Base-by-base conservation (phyloP, 305 asterid genomes). In the Withania somnifera region DNA sequence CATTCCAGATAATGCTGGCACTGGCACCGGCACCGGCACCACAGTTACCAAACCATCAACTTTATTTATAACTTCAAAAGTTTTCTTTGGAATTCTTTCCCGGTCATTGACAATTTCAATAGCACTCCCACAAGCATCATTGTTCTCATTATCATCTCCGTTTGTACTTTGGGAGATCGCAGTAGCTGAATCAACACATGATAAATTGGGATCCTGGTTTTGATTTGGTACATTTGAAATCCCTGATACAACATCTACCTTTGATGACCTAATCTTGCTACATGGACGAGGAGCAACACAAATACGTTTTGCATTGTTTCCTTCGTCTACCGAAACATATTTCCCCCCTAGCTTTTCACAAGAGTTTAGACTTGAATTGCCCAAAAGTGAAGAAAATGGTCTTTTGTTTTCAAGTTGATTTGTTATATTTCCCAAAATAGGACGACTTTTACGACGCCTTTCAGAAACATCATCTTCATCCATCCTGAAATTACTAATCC, bases 341-440 rank as follows among this genome's bases (percentile, higher is more conserved):
- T 76, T 83, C 0, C 32, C 64, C 24, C 47, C 82, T 11, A 53
- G 15, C 20, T 45, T 84, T 80, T 47, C 83, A 14, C 50, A 57
- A 79, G 64, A 34, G 34, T 77, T 83, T 9, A 40, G 24, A 54
- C 53, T 61, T 75, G 45, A 45, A 61, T 68, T 76, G 9, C 78
- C 83, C 58, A 38, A 79, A 82, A 82, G 47, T 22, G 80, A 24
- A 22, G 87, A 82, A 78, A 77, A 77, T 13, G 84, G 87, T 82
- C 94, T 88, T 85, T 89, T 90, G 42, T 26, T 73, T 7, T 85
- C 91, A 7, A 86, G 15, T 73, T 88, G 91, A 81, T 94, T 92
- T 3, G 97, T 90, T 14, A 94, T 84, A 64, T 94, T 94, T 45
- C 91, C 91, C 11, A 92, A 86, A 81, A 75, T 86, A 2, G 88